Evolutionary conservation across 805 yeast species (phyloP).

Genomic region (Debaryomyces prosopidis): DNA sequence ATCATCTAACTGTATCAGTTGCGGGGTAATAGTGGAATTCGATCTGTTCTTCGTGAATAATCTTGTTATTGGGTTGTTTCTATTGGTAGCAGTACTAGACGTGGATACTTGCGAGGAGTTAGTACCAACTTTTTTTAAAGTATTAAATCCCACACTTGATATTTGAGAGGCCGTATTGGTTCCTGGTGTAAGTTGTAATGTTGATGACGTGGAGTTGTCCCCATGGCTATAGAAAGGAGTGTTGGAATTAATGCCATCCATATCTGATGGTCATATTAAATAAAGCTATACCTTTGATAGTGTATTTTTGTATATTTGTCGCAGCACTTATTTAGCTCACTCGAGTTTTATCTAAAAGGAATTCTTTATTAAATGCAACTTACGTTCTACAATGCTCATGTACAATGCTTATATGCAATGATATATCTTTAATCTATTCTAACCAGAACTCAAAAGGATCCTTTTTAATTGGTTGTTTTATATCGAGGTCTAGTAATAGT

Average conservation of each 20-base stretch:
- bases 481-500: too few species aligned
- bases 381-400: too few species aligned
- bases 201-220: conserved; percentile 10
- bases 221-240: conserved; percentile 9
- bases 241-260: conserved; percentile 1
- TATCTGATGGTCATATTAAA: not conserved
- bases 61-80: conserved; percentile 28
- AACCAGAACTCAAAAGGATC: too few species aligned
- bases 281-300: not conserved
- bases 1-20: conserved; percentile 4
- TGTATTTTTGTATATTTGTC: too few species aligned
- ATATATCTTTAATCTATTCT: too few species aligned
- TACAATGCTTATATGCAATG: too few species aligned
- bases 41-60: conserved; percentile 33
- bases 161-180: conserved; percentile 12
- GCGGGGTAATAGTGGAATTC: conserved; percentile 13
- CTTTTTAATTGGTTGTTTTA: too few species aligned
- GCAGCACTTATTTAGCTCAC: too few species aligned
- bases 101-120: conserved; percentile 25
- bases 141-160: conserved; percentile 33
- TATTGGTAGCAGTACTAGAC: conserved; percentile 19
- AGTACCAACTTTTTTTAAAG: conserved; percentile 29
- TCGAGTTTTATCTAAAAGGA: too few species aligned
- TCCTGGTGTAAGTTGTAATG: conserved; percentile 5
- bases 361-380: too few species aligned